Evolutionary conservation across 2,329 filamentous ascomycete species (phyloP), one percentile per base, ranked within the genome.

Genomic region (Penicillium sp.): DNA sequence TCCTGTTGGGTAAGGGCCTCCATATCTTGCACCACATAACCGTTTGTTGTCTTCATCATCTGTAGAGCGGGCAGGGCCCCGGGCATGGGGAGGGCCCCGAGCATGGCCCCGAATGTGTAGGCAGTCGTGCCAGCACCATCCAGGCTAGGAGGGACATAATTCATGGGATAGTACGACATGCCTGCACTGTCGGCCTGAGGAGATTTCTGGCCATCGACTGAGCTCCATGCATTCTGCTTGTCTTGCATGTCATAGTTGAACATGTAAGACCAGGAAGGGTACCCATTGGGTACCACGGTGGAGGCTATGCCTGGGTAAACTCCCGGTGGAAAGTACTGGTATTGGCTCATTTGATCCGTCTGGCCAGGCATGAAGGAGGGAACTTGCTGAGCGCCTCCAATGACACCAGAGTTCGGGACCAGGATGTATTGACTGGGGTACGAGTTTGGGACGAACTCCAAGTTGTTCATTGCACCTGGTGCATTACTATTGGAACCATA

Each of bases 1-100:
- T 92, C 87, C 69, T 89, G 85, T 67, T 87, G 80, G 42, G 90
- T 79, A 47, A 92, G 75, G 20, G 83, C 83, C 54, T 90, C 85
- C 49, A 92, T 67, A 49, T 79, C 76, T 59, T 75, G 75, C 47
- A 77, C 61, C n/a, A 77, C 72, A 56, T 79, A 79, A 11, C 75
- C 76, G 44, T 69, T 75, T 0, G 72, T 61, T 9, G 71, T 74
- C 60, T 77, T 80, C 76, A 78, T 78, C 65, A 79, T 74, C 59
- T 80, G 77, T 26, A 69, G 71, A 67, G 66, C 47, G 72, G 68
- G 31, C 61, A 31, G 14, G 14, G 29, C 29, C 29, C 29, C 27
- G 29, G 29, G 29, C 69, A 37, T 18, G 33, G 7, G 15, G 45
- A 85, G 70, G 60, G 87, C 82, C 56, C 86, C 83, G 33, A 86